Evolutionary conservation across 2,329 filamentous ascomycete genomes (phyloP), one percentile per base, ranked within the genome.

Genomic region (Hirsutella thompsonii): DNA sequence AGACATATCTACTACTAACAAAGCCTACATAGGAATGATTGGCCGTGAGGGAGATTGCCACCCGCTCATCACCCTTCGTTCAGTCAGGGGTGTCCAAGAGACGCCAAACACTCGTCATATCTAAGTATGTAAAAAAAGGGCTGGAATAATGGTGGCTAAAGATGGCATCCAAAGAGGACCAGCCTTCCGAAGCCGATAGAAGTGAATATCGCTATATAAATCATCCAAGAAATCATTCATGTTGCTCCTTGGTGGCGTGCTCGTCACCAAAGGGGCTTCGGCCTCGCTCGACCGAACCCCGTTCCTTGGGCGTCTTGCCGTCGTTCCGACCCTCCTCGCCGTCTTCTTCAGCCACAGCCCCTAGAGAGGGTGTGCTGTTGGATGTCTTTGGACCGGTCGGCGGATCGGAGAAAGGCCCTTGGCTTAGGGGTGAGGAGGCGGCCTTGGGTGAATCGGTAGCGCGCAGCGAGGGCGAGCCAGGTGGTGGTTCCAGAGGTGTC

Each of bases 361-460:
- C 71, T 11, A 80, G 60, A 36, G 64, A 70, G 11, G 62, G 64
- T 11, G 60, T 63, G 47, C 64, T 70, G 43, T 40, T 46, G 43
- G 41, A 46, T 5, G 48, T 38, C 52, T 40, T 61, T 23, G 49
- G 48, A 40, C 49, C 49, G 40, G 53, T 50, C 2, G 70, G 67
- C 2, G 73, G 74, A 46, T 79, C 76, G 8, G 69, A 67, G 53
- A 81, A 81, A 0, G 76, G 76, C 1, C 76, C 69, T 49, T 76
- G 67, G 44, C 74, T 69, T n/a, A 62, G 49, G 36, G 72, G 68
- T 32, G 32, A 16, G 5, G 6, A 3, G 14, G n/a, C 32, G 14
- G 8, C 32, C 14, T 34, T 18, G 32, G n/a, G 32, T 18, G 32
- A 16, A 9, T 18, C 14, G 4, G 32, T 8, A 34, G 14, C 32